Conservation (phyloP, 805 yeast species). For the Saturnispora kantuleensis region DNA sequence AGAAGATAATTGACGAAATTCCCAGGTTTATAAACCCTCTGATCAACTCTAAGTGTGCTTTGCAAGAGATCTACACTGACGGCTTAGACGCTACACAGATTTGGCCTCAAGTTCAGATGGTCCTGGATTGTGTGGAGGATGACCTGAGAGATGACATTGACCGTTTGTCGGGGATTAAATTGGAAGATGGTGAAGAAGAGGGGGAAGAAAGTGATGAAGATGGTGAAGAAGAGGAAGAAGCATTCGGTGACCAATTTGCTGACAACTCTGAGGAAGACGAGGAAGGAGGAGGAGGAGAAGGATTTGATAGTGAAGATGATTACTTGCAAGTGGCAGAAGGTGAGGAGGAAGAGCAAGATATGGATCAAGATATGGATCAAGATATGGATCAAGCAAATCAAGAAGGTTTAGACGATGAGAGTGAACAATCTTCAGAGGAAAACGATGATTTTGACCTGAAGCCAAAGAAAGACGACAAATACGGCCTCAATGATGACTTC, state of each 20-base stretch:
- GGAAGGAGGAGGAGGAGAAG: conserved; percentile 10
- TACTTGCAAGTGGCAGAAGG: conserved; percentile 31
- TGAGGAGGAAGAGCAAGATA: conserved; percentile 24
- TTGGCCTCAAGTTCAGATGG: conserved; percentile 86
- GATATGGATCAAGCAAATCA: conserved; percentile 38
- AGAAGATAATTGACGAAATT: conserved; percentile 8
- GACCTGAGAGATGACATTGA: conserved; percentile 48
- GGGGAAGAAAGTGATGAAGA: conserved; percentile 14
- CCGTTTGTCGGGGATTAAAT: conserved; percentile 13
- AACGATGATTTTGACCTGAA: conserved; percentile 15
- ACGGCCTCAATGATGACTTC: conserved; percentile 73
- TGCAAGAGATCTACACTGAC: conserved; percentile 74
- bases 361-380: conserved; percentile 39
- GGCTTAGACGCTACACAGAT: conserved; percentile 88
- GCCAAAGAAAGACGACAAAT: conserved; percentile 28
- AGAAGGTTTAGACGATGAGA: conserved; percentile 15
- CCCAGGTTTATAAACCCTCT: conserved; percentile 13
- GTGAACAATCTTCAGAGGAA: conserved; percentile 7
- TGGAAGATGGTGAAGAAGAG: conserved; percentile 17
- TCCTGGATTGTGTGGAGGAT: conserved; percentile 69
- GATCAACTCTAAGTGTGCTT: conserved; percentile 36
- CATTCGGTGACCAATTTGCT: conserved; percentile 12
- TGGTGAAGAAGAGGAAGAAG: conserved; percentile 22
- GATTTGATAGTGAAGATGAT: conserved; percentile 20
- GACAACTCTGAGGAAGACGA: conserved; percentile 23